Conservation (phyloP, 169 alveolate species). For the Plasmodium blacklocki region DNA sequence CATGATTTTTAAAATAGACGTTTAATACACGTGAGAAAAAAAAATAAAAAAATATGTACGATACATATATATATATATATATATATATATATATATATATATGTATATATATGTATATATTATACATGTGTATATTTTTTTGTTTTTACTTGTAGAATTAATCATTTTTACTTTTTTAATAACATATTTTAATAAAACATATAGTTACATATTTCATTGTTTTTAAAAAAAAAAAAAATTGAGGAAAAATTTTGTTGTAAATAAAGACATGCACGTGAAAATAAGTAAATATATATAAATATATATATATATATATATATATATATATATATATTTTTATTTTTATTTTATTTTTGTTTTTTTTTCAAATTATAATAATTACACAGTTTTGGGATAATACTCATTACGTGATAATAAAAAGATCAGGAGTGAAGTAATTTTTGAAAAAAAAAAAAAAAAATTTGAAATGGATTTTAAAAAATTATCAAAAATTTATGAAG, state of each 20-base stretch:
- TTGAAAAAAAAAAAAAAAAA: not conserved
- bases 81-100: too few relatives aligned
- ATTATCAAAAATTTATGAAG: conserved; percentile 10
- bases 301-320: not conserved
- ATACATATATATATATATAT: not conserved
- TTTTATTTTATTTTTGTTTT: not conserved
- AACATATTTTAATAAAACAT: too few relatives aligned
- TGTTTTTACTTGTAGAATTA: too few relatives aligned
- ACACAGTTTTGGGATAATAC: not conserved
- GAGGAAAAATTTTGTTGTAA: not conserved
- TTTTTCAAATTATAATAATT: not conserved
- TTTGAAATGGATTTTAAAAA: not conserved
- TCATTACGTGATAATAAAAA: not conserved
- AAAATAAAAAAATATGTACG: not conserved
- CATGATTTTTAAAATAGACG: too few relatives aligned
- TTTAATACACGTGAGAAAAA: not conserved
- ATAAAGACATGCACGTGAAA: not conserved
- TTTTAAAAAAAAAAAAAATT: too few relatives aligned
- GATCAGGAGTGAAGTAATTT: not conserved
- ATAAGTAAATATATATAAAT: not conserved
- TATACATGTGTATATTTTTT: too few relatives aligned
- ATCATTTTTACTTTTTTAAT: too few relatives aligned
- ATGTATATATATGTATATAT: too few relatives aligned
- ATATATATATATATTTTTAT: not conserved
- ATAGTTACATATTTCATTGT: too few relatives aligned